These are phyloP conservation scores for Phyllosticta citrichinensis DNA, from an alignment of 2,329 filamentous ascomycete species.

Conservation along the genomic window DNA sequence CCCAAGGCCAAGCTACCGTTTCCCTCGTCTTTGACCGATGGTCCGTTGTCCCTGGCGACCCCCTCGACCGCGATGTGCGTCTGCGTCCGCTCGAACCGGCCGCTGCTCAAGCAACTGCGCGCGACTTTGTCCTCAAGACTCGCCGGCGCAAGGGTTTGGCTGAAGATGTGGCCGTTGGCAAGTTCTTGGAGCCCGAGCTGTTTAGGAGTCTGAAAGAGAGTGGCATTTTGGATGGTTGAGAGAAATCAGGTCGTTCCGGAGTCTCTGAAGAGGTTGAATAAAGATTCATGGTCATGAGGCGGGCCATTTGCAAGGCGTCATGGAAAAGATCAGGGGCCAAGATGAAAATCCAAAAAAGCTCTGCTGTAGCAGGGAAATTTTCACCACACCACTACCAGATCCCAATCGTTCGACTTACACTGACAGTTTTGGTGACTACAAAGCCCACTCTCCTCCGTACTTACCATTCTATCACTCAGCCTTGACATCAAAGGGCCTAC, in stretches of 20 bases:
- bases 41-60: conserved; percentile 92
- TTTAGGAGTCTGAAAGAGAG: conserved; percentile 82
- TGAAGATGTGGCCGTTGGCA: conserved; percentile 91
- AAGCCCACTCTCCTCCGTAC: too few species aligned
- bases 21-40: conserved; percentile 91
- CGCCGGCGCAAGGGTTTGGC: conserved; percentile 84
- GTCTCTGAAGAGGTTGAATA: neutral
- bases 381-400: too few species aligned
- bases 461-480: too few species aligned
- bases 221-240: conserved; percentile 58
- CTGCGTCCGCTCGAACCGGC: conserved; percentile 80
- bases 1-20: conserved; percentile 82
- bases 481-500: too few species aligned
- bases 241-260: neutral
- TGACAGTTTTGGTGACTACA: too few species aligned
- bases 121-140: conserved; percentile 96
- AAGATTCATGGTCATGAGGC: too few species aligned
- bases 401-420: too few species aligned
- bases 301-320: too few species aligned
- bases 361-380: too few species aligned
- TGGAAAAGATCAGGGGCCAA: too few species aligned
- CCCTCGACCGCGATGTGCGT: conserved; percentile 77
- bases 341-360: too few species aligned
- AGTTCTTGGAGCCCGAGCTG: conserved; percentile 91
- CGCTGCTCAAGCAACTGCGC: conserved; percentile 74